These are phyloP conservation scores for Syzygium malaccense DNA, from an alignment of 441 rosid species.

Conservation along the genomic window DNA sequence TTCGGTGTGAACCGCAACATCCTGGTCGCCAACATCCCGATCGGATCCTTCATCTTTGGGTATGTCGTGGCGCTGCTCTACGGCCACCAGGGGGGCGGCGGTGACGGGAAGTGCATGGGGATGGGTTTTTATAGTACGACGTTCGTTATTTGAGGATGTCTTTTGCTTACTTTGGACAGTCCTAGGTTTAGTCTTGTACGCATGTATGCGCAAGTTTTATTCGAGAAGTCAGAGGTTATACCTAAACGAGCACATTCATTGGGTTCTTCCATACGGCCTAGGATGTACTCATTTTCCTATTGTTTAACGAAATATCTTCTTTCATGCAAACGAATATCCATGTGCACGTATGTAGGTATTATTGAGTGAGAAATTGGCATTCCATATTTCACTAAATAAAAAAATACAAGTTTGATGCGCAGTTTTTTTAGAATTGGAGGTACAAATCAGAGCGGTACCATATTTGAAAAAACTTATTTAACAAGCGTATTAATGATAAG, in stretches of 20 bases:
- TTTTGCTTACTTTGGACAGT: slow-evolving; percentile 47
- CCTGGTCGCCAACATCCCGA: slow-evolving; percentile 55
- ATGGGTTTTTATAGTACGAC: slow-evolving; percentile 42
- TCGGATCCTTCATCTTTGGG: slow-evolving; percentile 67
- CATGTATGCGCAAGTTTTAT: slow-evolving; percentile 38
- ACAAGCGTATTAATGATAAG: neutral
- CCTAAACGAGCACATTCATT: neutral
- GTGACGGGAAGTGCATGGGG: slow-evolving; percentile 49
- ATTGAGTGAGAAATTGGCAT: neutral
- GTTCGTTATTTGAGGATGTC: slow-evolving; percentile 61
- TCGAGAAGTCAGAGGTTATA: neutral
- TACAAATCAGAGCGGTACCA: neutral
- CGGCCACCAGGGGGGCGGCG: slow-evolving; percentile 13
- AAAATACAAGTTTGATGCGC: neutral
- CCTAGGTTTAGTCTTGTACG: slow-evolving; percentile 35
- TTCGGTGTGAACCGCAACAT: slow-evolving; percentile 49
- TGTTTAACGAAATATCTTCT: neutral
- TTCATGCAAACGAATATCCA: neutral
- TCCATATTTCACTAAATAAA: neutral
- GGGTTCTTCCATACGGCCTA: neutral
- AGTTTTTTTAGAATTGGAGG: neutral
- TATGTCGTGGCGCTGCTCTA: slow-evolving; percentile 51
- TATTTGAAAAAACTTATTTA: neutral
- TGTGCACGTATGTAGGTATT: neutral
- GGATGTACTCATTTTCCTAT: neutral